Evolutionary conservation across 2,329 filamentous ascomycete species (phyloP), one percentile per base, ranked within the genome.

Genomic region (Keithomyces neogunnii): DNA sequence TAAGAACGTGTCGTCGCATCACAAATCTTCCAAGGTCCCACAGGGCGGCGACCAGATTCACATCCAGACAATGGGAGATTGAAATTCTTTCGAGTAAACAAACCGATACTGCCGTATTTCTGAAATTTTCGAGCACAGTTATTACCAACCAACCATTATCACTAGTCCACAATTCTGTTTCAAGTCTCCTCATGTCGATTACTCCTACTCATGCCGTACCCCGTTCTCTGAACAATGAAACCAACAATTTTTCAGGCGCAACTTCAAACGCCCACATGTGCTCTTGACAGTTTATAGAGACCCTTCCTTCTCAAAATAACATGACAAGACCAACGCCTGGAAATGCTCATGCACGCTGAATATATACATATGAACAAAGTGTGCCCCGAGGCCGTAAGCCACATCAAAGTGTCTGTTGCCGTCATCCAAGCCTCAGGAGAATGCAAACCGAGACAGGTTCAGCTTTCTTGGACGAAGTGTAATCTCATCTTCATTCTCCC

Each of bases 391-490:
- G 3, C 36, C 43, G 8, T n/a, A 51, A 33, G 38, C 26, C 38
- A 13, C 13, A 19, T 7, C 38, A 40, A 6, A 38, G 38, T 40
- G 5, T 5, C 6, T 19, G 13, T 5, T 7, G 13, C 38, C 38
- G n/a, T 5, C 38, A 39, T 31, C 36, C 19, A 13, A 63, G 26
- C 9, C 19, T 26, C 39, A 68, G 38, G 57, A 55, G 47, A 65
- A 80, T 52, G 72, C 58, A 61, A 78, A 81, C 32, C 67, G 70
- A 5, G 77, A 74, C 47, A 81, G 63, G 53, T 80, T 65, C 29
- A 80, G 60, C 40, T 67, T 70, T 47, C 56, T 67, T 5, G 64
- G 56, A 1, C 59, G 58, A 6, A 55, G 55, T 3, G 65, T 63
- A 2, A 62, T 56, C 35, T 73, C 71, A 8, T 63, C 62, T 5